Evolutionary conservation across 495 filamentous ascomycete species (phyloP).

Genomic region (Aspergillus wentii): DNA sequence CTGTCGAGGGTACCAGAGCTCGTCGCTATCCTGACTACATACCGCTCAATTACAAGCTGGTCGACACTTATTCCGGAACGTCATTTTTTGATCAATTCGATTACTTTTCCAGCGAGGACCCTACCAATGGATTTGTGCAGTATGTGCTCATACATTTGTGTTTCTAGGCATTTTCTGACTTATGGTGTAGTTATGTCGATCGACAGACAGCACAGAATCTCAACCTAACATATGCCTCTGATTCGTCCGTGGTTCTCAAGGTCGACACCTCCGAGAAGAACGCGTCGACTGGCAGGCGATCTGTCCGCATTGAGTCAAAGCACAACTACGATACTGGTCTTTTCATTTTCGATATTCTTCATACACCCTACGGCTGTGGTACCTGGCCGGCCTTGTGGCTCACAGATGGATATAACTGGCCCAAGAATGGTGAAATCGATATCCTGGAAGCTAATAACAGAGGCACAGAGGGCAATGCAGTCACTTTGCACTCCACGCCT

Average conservation of each 20-base stretch:
- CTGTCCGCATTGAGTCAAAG: conserved; percentile 51
- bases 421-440: conserved; percentile 48
- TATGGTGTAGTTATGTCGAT: conserved; percentile 38
- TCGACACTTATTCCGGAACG: conserved; percentile 44
- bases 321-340: conserved; percentile 44
- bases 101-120: conserved; percentile 49
- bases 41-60: conserved; percentile 42
- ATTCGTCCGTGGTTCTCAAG: conserved; percentile 42
- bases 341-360: conserved; percentile 52
- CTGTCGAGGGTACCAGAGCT: conserved; percentile 41
- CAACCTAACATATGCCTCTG: conserved; percentile 49
- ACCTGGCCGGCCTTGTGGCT: conserved; percentile 62
- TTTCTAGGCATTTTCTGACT: too few species aligned
- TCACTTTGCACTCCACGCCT: conserved; percentile 39
- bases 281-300: conserved; percentile 42
- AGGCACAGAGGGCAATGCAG: conserved; percentile 39
- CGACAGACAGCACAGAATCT: conserved; percentile 20
- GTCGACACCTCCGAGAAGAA: conserved; percentile 46
- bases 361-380: conserved; percentile 45
- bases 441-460: conserved; percentile 42
- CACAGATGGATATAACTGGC: conserved; percentile 56
- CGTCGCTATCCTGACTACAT: conserved; percentile 52
- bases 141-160: too few species aligned
- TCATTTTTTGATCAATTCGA: conserved; percentile 49
- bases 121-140: conserved; percentile 48